Conservation (phyloP, 257 asterid species). For the Solanum lignicaule region DNA sequence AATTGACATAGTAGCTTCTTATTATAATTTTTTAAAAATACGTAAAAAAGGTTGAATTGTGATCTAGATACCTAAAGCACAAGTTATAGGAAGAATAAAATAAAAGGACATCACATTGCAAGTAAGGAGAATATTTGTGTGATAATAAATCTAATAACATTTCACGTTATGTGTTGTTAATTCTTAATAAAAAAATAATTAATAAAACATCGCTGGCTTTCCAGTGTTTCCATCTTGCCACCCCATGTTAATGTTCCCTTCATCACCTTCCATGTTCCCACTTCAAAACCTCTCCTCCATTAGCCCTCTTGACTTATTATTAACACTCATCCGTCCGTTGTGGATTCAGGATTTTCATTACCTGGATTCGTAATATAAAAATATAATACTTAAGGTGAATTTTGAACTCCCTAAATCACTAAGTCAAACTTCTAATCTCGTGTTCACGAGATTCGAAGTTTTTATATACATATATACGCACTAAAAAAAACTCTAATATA, state of each 20-base stretch:
- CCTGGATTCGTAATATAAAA: not conserved
- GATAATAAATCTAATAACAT: constrained; percentile 30
- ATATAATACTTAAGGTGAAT: not conserved
- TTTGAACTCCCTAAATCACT: not conserved
- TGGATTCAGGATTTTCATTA: not conserved
- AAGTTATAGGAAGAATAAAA: not conserved
- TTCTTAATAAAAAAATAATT: constrained; percentile 6
- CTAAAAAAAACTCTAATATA: not conserved
- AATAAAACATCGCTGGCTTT: constrained; percentile 60
- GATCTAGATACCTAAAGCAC: not conserved
- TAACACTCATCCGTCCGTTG: not conserved
- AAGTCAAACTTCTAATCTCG: not conserved
- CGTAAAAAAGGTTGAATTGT: not conserved
- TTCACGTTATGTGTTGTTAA: constrained; percentile 31
- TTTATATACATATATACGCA: not conserved
- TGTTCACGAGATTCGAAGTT: not conserved
- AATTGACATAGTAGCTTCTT: not conserved
- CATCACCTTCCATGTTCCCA: constrained; percentile 23
- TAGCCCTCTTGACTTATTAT: not conserved
- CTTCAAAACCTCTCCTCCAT: constrained; percentile 2
- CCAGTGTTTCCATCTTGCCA: constrained; percentile 47
- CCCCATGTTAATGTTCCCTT: constrained; percentile 28
- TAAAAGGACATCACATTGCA: constrained; percentile 17
- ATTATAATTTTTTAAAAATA: not conserved
- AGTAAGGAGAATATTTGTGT: constrained; percentile 23